phyloP scores from a whole-genome alignment of 345 rosid species.

The Rubroshorea leprosula region DNA sequence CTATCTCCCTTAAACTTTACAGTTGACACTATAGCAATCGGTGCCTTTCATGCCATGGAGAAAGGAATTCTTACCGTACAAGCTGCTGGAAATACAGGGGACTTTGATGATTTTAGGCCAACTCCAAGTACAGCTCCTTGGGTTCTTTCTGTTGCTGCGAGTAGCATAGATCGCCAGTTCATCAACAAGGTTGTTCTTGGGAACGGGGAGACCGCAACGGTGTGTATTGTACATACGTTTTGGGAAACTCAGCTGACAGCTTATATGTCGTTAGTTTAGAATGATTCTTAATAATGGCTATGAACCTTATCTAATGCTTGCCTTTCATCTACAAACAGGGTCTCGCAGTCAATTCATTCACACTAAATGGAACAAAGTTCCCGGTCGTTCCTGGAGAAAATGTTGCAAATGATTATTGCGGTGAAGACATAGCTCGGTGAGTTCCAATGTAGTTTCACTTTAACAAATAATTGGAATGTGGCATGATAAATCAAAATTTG shows the following conservation, averaged over 20 bases:
- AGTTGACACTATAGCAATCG: constrained; percentile 23
- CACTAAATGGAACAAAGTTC: constrained; percentile 15
- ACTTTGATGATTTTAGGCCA: constrained; percentile 7
- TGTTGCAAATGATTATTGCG: constrained; percentile 23
- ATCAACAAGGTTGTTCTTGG: constrained; percentile 48
- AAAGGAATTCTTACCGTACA: constrained; percentile 37
- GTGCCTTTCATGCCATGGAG: constrained; percentile 39
- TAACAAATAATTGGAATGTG: no score
- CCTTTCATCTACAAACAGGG: constrained; percentile 24
- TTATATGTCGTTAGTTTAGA: not conserved
- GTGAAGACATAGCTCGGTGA: constrained; percentile 4
- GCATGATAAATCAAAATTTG: no score
- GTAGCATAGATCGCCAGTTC: constrained; percentile 52
- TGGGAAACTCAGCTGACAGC: not conserved
- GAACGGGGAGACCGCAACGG: constrained; percentile 36
- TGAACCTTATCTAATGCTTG: not conserved
- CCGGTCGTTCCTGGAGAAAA: constrained; percentile 32
- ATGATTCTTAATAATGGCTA: not conserved
- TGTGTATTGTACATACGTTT: constrained; percentile 20
- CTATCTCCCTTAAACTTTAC: rapidly evolving
- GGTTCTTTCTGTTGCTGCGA: constrained; percentile 75
- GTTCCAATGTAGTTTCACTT: constrained; percentile 37
- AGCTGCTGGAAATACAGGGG: constrained; percentile 34
- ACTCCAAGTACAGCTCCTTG: constrained; percentile 74
- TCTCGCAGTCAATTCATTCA: constrained; percentile 27